A percentile compares a stretch with the other conserved stretches of the same genome.
phyloP scores from a whole-genome alignment of 192 early-diverging fungal species.

The Entomortierella chlamydospora region DNA sequence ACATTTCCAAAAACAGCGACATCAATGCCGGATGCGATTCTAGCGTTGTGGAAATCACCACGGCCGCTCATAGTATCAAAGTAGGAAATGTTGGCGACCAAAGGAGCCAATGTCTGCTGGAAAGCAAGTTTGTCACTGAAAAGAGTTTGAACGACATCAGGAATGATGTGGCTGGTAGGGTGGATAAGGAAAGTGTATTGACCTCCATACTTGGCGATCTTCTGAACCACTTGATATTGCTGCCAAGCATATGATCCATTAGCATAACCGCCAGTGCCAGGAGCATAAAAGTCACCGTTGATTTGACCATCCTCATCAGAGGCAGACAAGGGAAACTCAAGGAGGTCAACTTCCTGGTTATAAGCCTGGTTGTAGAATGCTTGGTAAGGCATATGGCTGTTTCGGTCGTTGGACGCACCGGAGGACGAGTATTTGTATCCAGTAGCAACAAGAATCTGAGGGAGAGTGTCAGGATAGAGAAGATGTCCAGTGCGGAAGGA shows the following conservation, averaged over 20 bases:
- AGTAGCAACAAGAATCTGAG: slow-evolving; percentile 11
- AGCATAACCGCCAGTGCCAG: slow-evolving; percentile 6
- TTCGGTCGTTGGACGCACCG: slow-evolving; percentile 24
- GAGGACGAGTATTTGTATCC: slow-evolving; percentile 32
- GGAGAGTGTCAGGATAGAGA: slow-evolving; percentile 2
- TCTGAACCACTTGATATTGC: slow-evolving; percentile 13
- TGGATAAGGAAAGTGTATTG: slow-evolving; percentile 39
- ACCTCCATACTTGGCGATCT: slow-evolving; percentile 38
- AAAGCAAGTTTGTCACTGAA: slow-evolving; percentile 35
- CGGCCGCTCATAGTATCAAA: slow-evolving; percentile 37
- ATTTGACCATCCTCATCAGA: slow-evolving; percentile 39
- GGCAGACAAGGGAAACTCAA: slow-evolving; percentile 27
- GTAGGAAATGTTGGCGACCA: slow-evolving; percentile 12
- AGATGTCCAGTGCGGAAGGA: slow-evolving; percentile 39
- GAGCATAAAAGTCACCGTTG: slow-evolving; percentile 26
- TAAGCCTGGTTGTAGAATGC: slow-evolving; percentile 25
- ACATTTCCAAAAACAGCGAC: slow-evolving; percentile 3
- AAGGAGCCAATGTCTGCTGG: slow-evolving; percentile 17
- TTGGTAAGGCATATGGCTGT: slow-evolving; percentile 32
- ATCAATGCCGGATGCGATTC: slow-evolving; percentile 28
- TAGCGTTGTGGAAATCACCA: slow-evolving; percentile 27
- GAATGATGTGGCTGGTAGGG: slow-evolving; percentile 8
- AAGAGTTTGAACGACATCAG: not conserved
- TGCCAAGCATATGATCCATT: slow-evolving; percentile 28
- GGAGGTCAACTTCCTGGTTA: slow-evolving; percentile 20